Percentiles rank a stretch among this genome's conserved stretches.
Conservation (phyloP, 495 filamentous ascomycete genomes). For the Hypoxylon rickii region DNA sequence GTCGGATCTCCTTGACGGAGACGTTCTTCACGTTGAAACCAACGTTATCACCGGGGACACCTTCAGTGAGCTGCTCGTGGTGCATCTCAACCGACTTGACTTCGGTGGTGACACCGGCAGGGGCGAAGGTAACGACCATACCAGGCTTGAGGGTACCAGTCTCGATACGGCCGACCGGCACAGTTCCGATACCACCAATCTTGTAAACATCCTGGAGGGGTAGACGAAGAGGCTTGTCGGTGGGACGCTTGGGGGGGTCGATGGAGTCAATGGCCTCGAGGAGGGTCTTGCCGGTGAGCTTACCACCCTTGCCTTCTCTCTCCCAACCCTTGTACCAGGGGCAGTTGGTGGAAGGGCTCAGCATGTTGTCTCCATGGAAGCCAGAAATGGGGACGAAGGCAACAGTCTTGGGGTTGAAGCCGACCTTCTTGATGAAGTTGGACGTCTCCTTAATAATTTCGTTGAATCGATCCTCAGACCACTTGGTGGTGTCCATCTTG, state of each 20-base stretch:
- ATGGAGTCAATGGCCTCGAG: conserved; percentile 98
- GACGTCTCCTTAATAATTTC: conserved; percentile 99
- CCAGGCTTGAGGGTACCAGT: conserved; percentile 97
- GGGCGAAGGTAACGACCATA: conserved; percentile 97
- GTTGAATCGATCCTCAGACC: conserved; percentile 93
- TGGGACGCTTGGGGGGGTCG: conserved; percentile 88
- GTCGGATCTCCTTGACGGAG: conserved; percentile 99
- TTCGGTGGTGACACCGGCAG: conserved; percentile 99
- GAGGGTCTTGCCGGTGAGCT: conserved; percentile 93
- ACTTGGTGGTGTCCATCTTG: conserved; percentile 99
- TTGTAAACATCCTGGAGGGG: conserved; percentile 99
- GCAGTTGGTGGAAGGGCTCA: conserved; percentile 88
- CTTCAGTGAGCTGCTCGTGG: conserved; percentile 98
- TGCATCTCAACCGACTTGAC: conserved; percentile 99
- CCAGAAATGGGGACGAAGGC: conserved; percentile 99
- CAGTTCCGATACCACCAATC: conserved; percentile 99
- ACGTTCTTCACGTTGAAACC: conserved; percentile 99
- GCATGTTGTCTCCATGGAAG: conserved; percentile 99
- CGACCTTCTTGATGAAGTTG: conserved; percentile 99
- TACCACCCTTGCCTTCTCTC: conserved; percentile 95
- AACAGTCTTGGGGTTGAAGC: conserved; percentile 98
- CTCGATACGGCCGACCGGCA: conserved; percentile 99
- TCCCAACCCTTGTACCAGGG: conserved; percentile 99
- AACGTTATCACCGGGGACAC: conserved; percentile 98
- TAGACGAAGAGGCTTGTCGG: conserved; percentile 98